phyloP scores from a whole-genome alignment of 768 basidiomycete species.

The Trametes cingulata region DNA sequence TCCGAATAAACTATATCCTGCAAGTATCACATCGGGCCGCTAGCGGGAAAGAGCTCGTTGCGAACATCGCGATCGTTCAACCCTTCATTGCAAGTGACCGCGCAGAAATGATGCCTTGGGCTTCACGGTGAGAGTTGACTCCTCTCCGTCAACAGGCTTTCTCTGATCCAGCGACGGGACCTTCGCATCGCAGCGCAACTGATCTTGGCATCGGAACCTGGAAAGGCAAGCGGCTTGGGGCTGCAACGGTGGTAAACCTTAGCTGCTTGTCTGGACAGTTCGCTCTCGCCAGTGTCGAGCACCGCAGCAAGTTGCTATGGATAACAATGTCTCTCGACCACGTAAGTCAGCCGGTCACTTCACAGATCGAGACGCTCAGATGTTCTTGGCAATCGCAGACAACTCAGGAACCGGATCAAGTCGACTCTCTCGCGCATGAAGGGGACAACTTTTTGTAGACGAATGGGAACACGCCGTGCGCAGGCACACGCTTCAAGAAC shows the following conservation, averaged over 20 bases:
- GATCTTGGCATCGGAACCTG: neutral
- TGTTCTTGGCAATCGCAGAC: neutral
- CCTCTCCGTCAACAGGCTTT: neutral
- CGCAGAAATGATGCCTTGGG: neutral
- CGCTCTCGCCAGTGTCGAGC: neutral
- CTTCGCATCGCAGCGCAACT: neutral
- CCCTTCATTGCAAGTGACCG: neutral
- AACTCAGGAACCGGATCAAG: too few species aligned
- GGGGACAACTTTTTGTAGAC: too few species aligned
- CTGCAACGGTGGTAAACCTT: neutral
- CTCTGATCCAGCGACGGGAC: neutral
- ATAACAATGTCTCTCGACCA: neutral
- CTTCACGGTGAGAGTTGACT: neutral
- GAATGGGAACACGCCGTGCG: too few species aligned
- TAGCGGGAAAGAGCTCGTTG: neutral
- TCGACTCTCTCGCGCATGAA: too few species aligned
- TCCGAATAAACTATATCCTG: neutral
- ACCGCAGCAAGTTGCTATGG: neutral
- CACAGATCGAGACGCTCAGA: neutral
- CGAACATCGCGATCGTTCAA: neutral
- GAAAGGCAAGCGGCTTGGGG: neutral
- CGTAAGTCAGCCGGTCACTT: neutral
- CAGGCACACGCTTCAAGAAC: too few species aligned
- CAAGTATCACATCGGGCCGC: neutral
- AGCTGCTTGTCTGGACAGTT: neutral